Evolutionary conservation across 164 flowering plant species (phyloP).

Genomic region (Umbilicus rupestris): DNA sequence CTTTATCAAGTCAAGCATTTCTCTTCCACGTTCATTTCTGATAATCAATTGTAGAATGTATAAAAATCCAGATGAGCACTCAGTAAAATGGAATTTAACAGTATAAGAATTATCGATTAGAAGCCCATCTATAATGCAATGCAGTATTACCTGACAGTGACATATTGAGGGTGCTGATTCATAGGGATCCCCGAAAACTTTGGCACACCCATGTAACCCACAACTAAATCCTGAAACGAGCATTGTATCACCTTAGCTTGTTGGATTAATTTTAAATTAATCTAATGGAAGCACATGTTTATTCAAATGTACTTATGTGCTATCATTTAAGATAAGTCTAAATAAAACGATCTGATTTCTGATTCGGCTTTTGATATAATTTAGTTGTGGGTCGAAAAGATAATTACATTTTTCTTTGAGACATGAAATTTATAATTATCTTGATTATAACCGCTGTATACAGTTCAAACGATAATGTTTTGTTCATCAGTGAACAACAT

Average conservation of each 20-base stretch:
- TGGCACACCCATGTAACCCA: constrained; percentile 99
- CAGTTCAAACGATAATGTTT: too few relatives aligned
- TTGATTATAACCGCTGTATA: too few relatives aligned
- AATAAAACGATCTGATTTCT: too few relatives aligned
- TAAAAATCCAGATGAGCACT: not conserved
- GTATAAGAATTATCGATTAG: not conserved
- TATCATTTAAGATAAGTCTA: too few relatives aligned
- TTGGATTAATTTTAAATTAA: too few relatives aligned
- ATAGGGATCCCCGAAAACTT: constrained; percentile 80
- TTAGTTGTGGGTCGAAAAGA: too few relatives aligned
- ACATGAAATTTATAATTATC: too few relatives aligned
- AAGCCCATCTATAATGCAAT: not conserved
- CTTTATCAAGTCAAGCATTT: constrained; percentile 76
- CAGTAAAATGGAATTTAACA: not conserved
- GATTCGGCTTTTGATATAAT: too few relatives aligned
- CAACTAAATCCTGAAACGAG: constrained; percentile 77
- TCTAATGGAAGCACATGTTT: too few relatives aligned
- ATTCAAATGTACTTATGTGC: too few relatives aligned
- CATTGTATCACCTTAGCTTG: not conserved
- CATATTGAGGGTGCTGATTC: constrained; percentile 94
- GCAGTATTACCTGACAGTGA: constrained; percentile 72
- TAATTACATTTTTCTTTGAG: too few relatives aligned
- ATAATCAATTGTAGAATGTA: constrained; percentile 14
- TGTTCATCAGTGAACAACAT: too few relatives aligned
- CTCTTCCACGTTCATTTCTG: constrained; percentile 93